Evolutionary conservation across 768 basidiomycete species (phyloP), one percentile per base, ranked within the genome.

Genomic region (Boletus reticuloceps): DNA sequence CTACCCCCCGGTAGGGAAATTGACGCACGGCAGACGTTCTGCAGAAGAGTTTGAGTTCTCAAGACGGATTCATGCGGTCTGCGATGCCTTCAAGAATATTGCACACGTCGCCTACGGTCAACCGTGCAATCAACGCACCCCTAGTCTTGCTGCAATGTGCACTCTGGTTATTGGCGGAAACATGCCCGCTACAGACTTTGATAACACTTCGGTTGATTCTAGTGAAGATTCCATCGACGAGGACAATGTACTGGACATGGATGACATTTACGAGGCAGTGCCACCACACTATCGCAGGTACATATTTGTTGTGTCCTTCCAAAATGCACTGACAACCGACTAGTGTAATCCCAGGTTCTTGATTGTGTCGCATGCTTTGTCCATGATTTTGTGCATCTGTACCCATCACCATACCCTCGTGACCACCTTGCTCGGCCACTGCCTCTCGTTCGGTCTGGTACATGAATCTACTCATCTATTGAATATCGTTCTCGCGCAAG

Each of bases 61-160:
- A 10, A 73, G 74, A 37, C 75, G 70, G 31, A 75, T 84, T 10
- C 75, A 82, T 62, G 79, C 79, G 14, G 74, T 86, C 16, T 73
- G 80, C n/a, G 80, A 81, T 56, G 77, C 78, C 49, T 86, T 83
- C 68, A 74, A 72, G 47, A 81, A 82, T 52, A 64, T 85, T 42
- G 70, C 79, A 4, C 60, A 77, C 36, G 77, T 74, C 31, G 73
- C 74, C 11, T 67, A 63, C 20, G 67, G 58, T 52, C 53, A 44
- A 25, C 37, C 43, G 51, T 52, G 47, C 39, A 34, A 25, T 40
- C 60, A 59, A 46, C 61, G 62, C 32, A 62, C 76, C 14, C 70
- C 72, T 22, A 69, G 74, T 50, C 69, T 84, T 41, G 74, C 78
- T 36, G 72, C 72, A 31, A 67, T 83, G 54, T 84, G 83, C 50